These are phyloP conservation scores for Halenospora varia DNA, from an alignment of 495 filamentous ascomycete genomes.

Conservation along the genomic window DNA sequence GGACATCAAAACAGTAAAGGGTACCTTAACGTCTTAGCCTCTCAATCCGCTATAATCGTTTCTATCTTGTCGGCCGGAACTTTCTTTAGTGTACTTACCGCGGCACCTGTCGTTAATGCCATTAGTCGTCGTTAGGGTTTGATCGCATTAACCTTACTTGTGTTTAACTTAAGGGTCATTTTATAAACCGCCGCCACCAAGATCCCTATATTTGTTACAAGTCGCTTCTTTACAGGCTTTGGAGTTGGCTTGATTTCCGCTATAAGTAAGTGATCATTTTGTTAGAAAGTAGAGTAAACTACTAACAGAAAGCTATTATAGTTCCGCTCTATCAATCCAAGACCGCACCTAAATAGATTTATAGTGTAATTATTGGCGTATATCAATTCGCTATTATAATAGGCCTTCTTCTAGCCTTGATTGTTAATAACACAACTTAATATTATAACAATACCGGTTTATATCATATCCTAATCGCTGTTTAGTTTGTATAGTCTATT, in stretches of 20 bases:
- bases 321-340: slow-evolving; percentile 85
- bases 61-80: slow-evolving; percentile 87
- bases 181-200: slow-evolving; percentile 66
- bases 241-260: slow-evolving; percentile 80
- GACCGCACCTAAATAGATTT: slow-evolving; percentile 80
- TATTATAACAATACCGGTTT: slow-evolving; percentile 57
- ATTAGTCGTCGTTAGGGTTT: slow-evolving; percentile 70
- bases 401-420: slow-evolving; percentile 73
- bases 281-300: neutral
- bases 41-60: slow-evolving; percentile 59
- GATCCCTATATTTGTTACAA: slow-evolving; percentile 66
- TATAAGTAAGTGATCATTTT: slow-evolving; percentile 39
- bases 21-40: neutral
- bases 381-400: slow-evolving; percentile 87
- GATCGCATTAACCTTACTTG: slow-evolving; percentile 53
- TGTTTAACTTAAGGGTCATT: slow-evolving; percentile 77
- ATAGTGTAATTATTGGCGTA: slow-evolving; percentile 76
- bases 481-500: slow-evolving; percentile 79
- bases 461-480: slow-evolving; percentile 77
- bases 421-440: slow-evolving; percentile 72
- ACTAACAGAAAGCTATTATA: slow-evolving; percentile 6
- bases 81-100: slow-evolving; percentile 76
- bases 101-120: slow-evolving; percentile 65
- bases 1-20: slow-evolving; percentile 34
- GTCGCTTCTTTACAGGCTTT: slow-evolving; percentile 75